Conservation (phyloP, 225 moss, liverwort and hornwort species). For the Antitrichia curtipendula region DNA sequence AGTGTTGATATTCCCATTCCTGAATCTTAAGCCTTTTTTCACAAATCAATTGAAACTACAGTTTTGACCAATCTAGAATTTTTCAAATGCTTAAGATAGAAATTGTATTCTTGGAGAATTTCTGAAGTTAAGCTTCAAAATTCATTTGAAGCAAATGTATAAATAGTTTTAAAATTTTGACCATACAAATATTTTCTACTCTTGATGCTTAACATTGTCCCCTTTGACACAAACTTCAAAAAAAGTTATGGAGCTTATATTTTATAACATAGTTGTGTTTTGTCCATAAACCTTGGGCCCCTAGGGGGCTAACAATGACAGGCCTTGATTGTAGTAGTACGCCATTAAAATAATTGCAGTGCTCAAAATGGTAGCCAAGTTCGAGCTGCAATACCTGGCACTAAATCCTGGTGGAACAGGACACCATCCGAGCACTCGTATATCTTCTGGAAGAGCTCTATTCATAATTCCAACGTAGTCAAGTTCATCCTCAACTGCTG, state of each 20-base stretch:
- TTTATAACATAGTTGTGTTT: not conserved
- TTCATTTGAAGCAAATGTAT: not conserved
- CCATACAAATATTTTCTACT: not conserved
- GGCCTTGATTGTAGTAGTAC: not conserved
- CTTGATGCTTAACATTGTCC: not conserved
- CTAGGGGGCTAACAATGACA: not conserved
- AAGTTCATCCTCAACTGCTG: constrained; percentile 58
- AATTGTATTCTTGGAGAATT: not conserved
- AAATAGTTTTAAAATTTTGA: not conserved
- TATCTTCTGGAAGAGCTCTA: constrained; percentile 77
- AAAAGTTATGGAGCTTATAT: not conserved
- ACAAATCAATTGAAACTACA: not conserved
- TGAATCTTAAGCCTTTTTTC: not conserved
- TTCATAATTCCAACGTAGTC: constrained; percentile 87
- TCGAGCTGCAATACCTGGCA: constrained; percentile 42
- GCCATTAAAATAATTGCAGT: not conserved
- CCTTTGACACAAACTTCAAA: not conserved
- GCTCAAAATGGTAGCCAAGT: not conserved
- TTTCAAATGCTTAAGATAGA: not conserved
- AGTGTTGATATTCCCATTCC: not conserved
- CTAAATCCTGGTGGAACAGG: constrained; percentile 80
- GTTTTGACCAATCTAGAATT: not conserved
- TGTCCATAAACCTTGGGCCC: not conserved
- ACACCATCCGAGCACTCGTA: constrained; percentile 91
- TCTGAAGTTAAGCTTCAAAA: not conserved